Conservation (phyloP, 306 rosid species). For the Dryas alaskensis region DNA sequence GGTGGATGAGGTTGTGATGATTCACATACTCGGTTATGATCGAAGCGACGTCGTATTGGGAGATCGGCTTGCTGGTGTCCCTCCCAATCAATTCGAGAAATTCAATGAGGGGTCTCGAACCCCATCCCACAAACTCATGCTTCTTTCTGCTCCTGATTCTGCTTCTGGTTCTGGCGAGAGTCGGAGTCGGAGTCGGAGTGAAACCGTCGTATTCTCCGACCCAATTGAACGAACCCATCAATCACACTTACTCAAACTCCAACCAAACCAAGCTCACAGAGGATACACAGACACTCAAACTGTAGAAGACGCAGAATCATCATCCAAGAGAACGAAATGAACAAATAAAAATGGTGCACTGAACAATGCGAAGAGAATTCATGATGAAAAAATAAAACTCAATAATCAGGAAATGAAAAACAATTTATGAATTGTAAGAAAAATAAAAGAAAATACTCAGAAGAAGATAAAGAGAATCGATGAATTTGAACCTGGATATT, state of each 20-base stretch:
- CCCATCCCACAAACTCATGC: slow-evolving; percentile 71
- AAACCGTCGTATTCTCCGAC: not conserved
- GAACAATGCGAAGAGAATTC: not conserved
- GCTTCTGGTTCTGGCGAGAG: slow-evolving; percentile 2
- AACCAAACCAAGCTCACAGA: no score
- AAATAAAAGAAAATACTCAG: not conserved
- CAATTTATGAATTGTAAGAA: not conserved
- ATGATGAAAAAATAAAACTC: not conserved
- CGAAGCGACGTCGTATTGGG: slow-evolving; percentile 51
- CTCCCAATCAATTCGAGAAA: slow-evolving; percentile 64
- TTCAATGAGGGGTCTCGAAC: slow-evolving; percentile 52
- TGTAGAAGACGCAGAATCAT: not conserved
- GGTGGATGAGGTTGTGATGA: slow-evolving; percentile 42
- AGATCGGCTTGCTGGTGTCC: slow-evolving; percentile 41
- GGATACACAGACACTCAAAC: no score
- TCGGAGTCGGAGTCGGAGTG: not conserved
- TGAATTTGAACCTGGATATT: not conserved
- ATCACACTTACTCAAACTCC: no score
- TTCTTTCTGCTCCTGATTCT: slow-evolving; percentile 23
- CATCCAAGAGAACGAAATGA: not conserved
- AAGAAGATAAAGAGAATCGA: not conserved
- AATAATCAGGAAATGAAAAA: not conserved
- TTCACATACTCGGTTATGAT: slow-evolving; percentile 55
- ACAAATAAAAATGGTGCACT: no score
- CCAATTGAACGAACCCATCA: slow-evolving; percentile 9